Percentiles rank a stretch among this genome's conserved stretches.
phyloP scores from a whole-genome alignment of 495 filamentous ascomycete genomes.

The Xylaria sp. region DNA sequence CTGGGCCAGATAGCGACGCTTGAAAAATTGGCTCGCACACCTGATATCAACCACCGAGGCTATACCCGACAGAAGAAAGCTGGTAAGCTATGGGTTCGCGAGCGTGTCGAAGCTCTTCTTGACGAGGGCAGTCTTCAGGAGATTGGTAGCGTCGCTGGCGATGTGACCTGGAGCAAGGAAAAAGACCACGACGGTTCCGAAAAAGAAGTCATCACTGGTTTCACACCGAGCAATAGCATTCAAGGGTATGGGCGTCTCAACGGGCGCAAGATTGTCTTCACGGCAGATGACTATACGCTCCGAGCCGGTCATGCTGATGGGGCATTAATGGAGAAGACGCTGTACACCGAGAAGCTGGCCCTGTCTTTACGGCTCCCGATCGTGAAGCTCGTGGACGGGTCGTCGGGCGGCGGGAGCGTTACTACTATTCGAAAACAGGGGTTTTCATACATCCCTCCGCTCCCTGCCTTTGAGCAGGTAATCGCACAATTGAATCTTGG shows the following conservation, averaged over 20 bases:
- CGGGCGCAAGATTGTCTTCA: constrained; percentile 63
- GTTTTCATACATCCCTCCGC: constrained; percentile 64
- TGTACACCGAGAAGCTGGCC: constrained; percentile 64
- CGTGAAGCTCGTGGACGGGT: constrained; percentile 68
- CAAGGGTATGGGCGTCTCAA: constrained; percentile 59
- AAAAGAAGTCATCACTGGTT: constrained; percentile 57
- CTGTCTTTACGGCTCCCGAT: constrained; percentile 61
- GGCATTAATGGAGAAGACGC: constrained; percentile 61
- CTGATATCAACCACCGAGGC: constrained; percentile 59
- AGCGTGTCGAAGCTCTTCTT: constrained; percentile 62
- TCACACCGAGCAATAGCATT: constrained; percentile 63
- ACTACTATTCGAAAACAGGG: constrained; percentile 62
- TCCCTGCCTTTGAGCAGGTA: constrained; percentile 57
- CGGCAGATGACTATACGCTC: constrained; percentile 70
- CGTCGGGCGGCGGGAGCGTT: constrained; percentile 66
- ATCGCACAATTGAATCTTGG: constrained; percentile 66
- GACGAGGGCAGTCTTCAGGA: constrained; percentile 62
- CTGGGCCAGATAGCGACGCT: constrained; percentile 59
- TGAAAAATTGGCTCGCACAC: constrained; percentile 57
- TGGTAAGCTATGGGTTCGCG: constrained; percentile 71
- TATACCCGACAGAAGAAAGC: constrained; percentile 67
- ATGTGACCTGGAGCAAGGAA: constrained; percentile 63
- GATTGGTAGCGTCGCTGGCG: constrained; percentile 65
- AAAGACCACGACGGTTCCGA: constrained; percentile 7
- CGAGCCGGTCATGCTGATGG: constrained; percentile 69